These are phyloP conservation scores for Isoetes taiwanensis DNA, from an alignment of 75 land plant species.

Conservation along the genomic window DNA sequence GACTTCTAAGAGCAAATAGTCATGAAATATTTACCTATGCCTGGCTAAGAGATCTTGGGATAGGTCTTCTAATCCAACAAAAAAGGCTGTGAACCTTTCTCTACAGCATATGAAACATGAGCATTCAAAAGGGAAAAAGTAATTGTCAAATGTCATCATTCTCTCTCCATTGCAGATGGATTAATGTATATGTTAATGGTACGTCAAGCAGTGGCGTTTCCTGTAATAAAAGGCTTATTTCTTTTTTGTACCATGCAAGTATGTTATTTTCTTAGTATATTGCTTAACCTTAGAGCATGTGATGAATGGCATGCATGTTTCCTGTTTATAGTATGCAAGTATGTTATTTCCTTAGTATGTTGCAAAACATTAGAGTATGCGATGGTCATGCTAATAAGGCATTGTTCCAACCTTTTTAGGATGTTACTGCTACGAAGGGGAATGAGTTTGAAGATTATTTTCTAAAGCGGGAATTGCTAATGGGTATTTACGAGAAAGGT, in stretches of 20 bases:
- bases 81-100: too few relatives aligned
- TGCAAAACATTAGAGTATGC: neutral
- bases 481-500: conserved; percentile 97
- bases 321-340: neutral
- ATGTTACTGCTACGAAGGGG: conserved; percentile 95
- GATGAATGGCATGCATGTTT: neutral
- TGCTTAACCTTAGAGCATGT: neutral
- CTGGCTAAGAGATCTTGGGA: too few relatives aligned
- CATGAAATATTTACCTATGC: neutral
- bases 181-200: too few relatives aligned
- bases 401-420: conserved; percentile 27
- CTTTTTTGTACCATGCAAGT: neutral
- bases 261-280: neutral
- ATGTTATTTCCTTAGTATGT: neutral
- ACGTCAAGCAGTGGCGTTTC: too few relatives aligned
- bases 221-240: too few relatives aligned
- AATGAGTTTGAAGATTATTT: conserved; percentile 98
- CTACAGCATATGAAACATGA: too few relatives aligned
- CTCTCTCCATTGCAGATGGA: too few relatives aligned
- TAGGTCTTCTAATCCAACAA: too few relatives aligned
- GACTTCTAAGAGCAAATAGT: neutral
- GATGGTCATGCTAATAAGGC: neutral
- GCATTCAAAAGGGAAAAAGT: too few relatives aligned
- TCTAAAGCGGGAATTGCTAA: conserved; percentile 80
- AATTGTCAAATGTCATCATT: too few relatives aligned